Conservation (phyloP, 1,139 yeast genomes). For the Fermentozyma sake region DNA sequence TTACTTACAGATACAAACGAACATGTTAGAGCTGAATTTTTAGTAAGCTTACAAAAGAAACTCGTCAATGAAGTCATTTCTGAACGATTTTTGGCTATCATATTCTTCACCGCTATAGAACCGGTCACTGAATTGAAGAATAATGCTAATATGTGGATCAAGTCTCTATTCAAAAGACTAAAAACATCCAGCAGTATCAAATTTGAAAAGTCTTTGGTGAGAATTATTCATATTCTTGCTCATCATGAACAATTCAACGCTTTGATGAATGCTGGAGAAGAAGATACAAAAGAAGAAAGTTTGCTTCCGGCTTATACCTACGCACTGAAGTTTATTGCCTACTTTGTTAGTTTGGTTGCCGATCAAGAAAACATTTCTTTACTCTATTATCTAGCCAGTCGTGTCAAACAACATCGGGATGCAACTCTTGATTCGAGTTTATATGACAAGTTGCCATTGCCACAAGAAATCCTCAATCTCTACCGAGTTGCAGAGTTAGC, state of each 20-base stretch:
- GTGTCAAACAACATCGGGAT: conserved; percentile 78
- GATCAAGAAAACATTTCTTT: conserved; percentile 67
- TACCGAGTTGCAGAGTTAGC: conserved; percentile 72
- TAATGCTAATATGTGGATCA: conserved; percentile 67
- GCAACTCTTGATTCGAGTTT: conserved; percentile 33
- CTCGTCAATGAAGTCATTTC: conserved; percentile 54
- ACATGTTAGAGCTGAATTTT: conserved; percentile 52
- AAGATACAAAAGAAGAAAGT: conserved; percentile 11
- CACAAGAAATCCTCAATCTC: conserved; percentile 34
- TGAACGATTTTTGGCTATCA: conserved; percentile 59
- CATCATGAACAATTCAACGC: conserved; percentile 69
- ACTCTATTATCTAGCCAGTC: conserved; percentile 69
- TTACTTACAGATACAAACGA: conserved; percentile 65
- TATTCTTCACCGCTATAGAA: conserved; percentile 76
- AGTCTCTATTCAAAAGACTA: conserved; percentile 50
- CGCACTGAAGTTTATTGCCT: conserved; percentile 55
- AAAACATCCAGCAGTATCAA: conserved; percentile 38
- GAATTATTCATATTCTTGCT: conserved; percentile 66
- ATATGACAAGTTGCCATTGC: conserved; percentile 25
- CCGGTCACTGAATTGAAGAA: conserved; percentile 49
- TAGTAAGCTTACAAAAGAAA: conserved; percentile 48
- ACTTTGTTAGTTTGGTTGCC: conserved; percentile 58
- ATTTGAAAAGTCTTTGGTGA: conserved; percentile 61
- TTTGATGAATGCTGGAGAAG: conserved; percentile 22
- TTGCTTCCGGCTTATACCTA: conserved; percentile 43